phyloP scores from a whole-genome alignment of 2,329 filamentous ascomycete species.

The Cryphonectria nitschkei region DNA sequence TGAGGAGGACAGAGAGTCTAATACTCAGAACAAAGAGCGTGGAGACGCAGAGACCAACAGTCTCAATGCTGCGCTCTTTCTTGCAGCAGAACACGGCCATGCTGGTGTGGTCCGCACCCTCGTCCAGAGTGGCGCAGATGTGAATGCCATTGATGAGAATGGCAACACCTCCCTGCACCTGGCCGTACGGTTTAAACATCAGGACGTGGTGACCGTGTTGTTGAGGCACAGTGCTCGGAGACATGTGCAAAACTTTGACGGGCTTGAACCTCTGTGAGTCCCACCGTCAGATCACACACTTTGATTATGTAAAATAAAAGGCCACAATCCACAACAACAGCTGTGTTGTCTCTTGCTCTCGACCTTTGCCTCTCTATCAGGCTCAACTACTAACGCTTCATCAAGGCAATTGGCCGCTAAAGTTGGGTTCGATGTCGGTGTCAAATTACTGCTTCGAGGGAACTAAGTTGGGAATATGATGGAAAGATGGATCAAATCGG shows the following conservation, averaged over 20 bases:
- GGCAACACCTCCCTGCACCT: slow-evolving; percentile 1
- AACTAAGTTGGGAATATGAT: background rate
- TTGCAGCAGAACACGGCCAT: background rate
- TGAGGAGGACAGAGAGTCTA: no score
- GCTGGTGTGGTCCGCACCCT: background rate
- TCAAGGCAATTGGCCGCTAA: background rate
- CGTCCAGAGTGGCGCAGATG: background rate
- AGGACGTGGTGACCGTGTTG: background rate
- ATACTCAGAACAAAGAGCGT: background rate
- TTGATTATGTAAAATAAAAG: background rate
- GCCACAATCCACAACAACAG: background rate
- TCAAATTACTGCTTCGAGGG: background rate
- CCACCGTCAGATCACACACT: background rate
- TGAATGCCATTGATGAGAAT: background rate
- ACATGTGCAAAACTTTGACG: background rate
- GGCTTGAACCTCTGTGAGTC: background rate
- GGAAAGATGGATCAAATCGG: background rate
- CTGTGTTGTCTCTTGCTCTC: no score
- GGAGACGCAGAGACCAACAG: background rate
- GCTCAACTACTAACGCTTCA: background rate
- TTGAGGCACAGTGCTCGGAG: background rate
- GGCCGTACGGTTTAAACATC: background rate
- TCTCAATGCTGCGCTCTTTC: background rate
- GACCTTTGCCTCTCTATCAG: no score
- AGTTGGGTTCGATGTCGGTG: background rate